Percentiles rank a stretch among this genome's conserved stretches.
These are phyloP conservation scores for Vitis amurensis DNA, from an alignment of 164 flowering plant genomes.

Conservation along the genomic window DNA sequence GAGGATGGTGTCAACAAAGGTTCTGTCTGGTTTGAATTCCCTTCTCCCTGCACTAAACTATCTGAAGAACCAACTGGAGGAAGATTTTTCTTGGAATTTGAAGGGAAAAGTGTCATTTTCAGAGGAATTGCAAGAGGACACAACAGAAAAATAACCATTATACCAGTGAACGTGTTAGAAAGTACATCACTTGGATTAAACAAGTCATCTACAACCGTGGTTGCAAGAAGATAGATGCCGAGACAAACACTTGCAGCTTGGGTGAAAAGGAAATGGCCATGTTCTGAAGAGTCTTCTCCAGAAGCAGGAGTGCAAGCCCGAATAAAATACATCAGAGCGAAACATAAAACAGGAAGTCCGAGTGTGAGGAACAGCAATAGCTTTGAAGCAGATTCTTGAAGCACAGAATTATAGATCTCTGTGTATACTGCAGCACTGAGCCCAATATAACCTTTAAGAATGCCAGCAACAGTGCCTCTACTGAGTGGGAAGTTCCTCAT, in stretches of 20 bases:
- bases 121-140: constrained; percentile 85
- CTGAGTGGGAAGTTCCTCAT: constrained; percentile 54
- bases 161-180: constrained; percentile 45
- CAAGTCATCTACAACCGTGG: constrained; percentile 43
- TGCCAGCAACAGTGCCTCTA: constrained; percentile 52
- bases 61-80: constrained; percentile 39
- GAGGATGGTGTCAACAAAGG: constrained; percentile 58
- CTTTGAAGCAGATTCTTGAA: constrained; percentile 50
- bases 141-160: constrained; percentile 63
- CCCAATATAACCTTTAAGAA: constrained; percentile 56
- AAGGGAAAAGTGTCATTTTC: constrained; percentile 73
- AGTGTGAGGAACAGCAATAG: constrained; percentile 68
- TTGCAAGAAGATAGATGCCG: constrained; percentile 8
- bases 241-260: constrained; percentile 29
- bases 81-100: constrained; percentile 23
- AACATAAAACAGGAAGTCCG: constrained; percentile 64
- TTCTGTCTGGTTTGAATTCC: constrained; percentile 32
- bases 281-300: constrained; percentile 61
- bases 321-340: constrained; percentile 66
- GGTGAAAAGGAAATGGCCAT: constrained; percentile 62
- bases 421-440: constrained; percentile 46
- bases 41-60: constrained; percentile 30
- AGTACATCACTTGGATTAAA: constrained; percentile 40
- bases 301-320: constrained; percentile 81
- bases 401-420: constrained; percentile 41